Evolutionary conservation across 441 rosid species (phyloP).

Genomic region (Erysimum pusillum): DNA sequence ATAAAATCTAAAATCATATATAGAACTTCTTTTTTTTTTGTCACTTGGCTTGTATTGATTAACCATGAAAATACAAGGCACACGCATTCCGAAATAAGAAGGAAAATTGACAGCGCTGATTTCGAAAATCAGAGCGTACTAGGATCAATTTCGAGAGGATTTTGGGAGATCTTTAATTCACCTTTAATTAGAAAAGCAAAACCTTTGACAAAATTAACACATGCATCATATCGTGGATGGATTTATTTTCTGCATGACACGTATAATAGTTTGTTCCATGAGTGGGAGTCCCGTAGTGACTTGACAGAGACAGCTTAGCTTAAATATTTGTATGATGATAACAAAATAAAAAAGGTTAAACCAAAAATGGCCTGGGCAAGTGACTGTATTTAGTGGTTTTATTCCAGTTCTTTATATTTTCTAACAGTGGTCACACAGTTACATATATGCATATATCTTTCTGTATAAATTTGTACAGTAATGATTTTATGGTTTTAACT

Average conservation of each 20-base stretch:
- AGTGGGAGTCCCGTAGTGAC: slow-evolving; percentile 37
- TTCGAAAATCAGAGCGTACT: not conserved
- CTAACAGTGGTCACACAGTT: not conserved
- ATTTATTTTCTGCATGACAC: slow-evolving; percentile 33
- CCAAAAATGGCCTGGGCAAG: not conserved
- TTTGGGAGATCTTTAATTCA: slow-evolving; percentile 9
- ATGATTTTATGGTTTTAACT: too few relatives aligned
- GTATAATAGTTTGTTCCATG: slow-evolving; percentile 33
- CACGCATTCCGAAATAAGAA: not conserved
- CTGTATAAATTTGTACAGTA: not conserved
- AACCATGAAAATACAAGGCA: not conserved
- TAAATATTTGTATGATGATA: slow-evolving; percentile 25
- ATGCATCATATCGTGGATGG: slow-evolving; percentile 27
- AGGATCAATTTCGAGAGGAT: slow-evolving; percentile 18
- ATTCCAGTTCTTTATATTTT: not conserved
- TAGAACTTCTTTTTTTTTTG: not conserved
- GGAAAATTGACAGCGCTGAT: not conserved
- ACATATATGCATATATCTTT: not conserved
- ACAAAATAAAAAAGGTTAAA: not conserved
- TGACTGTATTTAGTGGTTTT: slow-evolving; percentile 11
- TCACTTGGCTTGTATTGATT: slow-evolving; percentile 23
- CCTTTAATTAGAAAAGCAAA: slow-evolving; percentile 33
- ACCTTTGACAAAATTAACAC: slow-evolving; percentile 16
- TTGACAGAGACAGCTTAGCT: slow-evolving; percentile 27
- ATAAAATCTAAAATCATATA: slow-evolving; percentile 1